Percentiles rank a stretch among this genome's conserved stretches.
Evolutionary conservation across 176 grass and related monocot species (phyloP).

Genomic region (Zea mays): Zm-B73-REFERENCE-NAM-5.0 NC_050102.1:160194001-160194500

Average conservation of each 20-base stretch:
- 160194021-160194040: not conserved
- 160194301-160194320: not conserved
- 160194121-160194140: not conserved
- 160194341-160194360: not conserved
- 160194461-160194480: constrained; percentile 77
- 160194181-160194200: constrained; percentile 66
- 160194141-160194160: constrained; percentile 65
- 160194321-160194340: not conserved
- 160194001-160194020: constrained; percentile 1
- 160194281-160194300: not conserved
- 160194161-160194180: constrained; percentile 60
- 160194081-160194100: not conserved
- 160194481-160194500: constrained; percentile 92
- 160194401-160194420: constrained; percentile 78
- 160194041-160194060: not conserved
- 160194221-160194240: constrained; percentile 98
- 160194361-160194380: constrained; percentile 6
- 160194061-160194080: not conserved
- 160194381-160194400: constrained; percentile 39
- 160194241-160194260: constrained; percentile 65
- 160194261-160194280: constrained; percentile 34
- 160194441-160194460: constrained; percentile 73
- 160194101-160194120: constrained; percentile 34
- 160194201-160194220: constrained; percentile 85
- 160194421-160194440: constrained; percentile 80